Conservation (phyloP, 164 flowering plant genomes). For the Protea cynaroides region DNA sequence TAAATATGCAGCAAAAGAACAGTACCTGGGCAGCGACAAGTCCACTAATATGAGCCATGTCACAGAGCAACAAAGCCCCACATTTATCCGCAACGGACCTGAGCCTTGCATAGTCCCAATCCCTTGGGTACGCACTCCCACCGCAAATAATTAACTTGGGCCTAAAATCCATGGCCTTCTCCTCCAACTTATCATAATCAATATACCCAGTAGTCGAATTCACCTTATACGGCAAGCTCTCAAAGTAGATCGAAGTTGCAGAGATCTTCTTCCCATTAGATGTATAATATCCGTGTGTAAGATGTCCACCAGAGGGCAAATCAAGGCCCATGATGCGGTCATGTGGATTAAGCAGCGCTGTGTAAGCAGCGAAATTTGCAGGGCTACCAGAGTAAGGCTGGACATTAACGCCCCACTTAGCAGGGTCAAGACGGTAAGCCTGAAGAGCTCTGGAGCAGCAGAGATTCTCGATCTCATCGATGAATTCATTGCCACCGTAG, state of each 20-base stretch:
- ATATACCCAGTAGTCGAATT: slow-evolving; percentile 65
- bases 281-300: slow-evolving; percentile 95
- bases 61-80: slow-evolving; percentile 91
- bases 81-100: slow-evolving; percentile 77
- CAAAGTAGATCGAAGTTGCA: slow-evolving; percentile 94
- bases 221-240: slow-evolving; percentile 98
- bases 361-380: slow-evolving; percentile 97
- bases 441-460: slow-evolving; percentile 77
- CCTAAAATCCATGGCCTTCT: slow-evolving; percentile 97
- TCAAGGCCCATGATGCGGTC: slow-evolving; percentile 97
- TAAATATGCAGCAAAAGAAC: not conserved
- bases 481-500: slow-evolving; percentile 97
- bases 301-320: slow-evolving; percentile 90
- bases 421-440: slow-evolving; percentile 59
- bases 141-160: slow-evolving; percentile 93
- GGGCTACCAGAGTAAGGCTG: slow-evolving; percentile 97
- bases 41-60: slow-evolving; percentile 99
- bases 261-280: slow-evolving; percentile 94
- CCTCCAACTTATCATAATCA: slow-evolving; percentile 91
- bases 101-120: slow-evolving; percentile 83
- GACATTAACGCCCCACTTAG: slow-evolving; percentile 93
- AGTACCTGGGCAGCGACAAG: slow-evolving; percentile 98
- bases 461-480: slow-evolving; percentile 91
- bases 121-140: slow-evolving; percentile 95
- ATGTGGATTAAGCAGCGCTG: slow-evolving; percentile 86